phyloP scores from a whole-genome alignment of 768 basidiomycete species.

The Boletus pseudopeckii region DNA sequence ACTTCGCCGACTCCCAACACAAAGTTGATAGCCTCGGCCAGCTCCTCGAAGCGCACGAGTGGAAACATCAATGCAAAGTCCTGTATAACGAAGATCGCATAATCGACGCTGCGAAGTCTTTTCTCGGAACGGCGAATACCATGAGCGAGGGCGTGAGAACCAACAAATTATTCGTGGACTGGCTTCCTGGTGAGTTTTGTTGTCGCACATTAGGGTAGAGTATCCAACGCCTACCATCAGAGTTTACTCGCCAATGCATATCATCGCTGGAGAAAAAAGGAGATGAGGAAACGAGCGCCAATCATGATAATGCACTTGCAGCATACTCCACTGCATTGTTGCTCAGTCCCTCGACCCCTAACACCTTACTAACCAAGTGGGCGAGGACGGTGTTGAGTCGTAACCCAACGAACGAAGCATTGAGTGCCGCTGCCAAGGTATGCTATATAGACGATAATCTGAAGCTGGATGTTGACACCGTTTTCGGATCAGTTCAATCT shows the following conservation, averaged over 20 bases:
- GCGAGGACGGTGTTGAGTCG: not conserved
- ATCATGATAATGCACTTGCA: not conserved
- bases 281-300: not conserved
- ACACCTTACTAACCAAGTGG: not conserved
- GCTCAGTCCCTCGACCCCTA: not conserved
- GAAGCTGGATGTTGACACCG: not conserved
- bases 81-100: not conserved
- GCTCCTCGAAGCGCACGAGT: not conserved
- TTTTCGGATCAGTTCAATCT: not conserved
- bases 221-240: not conserved
- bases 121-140: not conserved
- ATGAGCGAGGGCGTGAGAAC: not conserved
- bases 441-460: too few species aligned
- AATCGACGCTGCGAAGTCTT: not conserved
- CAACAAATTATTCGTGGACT: not conserved
- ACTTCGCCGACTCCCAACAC: not conserved
- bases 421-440: not conserved
- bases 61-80: not conserved
- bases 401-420: not conserved
- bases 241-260: not conserved
- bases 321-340: not conserved
- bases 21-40: not conserved
- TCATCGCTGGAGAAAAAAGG: not conserved
- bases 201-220: rapidly evolving
- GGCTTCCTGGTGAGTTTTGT: not conserved